These are phyloP conservation scores for Yamadazyma aaseri DNA, from an alignment of 1,139 yeast genomes.

Conservation along the genomic window DNA sequence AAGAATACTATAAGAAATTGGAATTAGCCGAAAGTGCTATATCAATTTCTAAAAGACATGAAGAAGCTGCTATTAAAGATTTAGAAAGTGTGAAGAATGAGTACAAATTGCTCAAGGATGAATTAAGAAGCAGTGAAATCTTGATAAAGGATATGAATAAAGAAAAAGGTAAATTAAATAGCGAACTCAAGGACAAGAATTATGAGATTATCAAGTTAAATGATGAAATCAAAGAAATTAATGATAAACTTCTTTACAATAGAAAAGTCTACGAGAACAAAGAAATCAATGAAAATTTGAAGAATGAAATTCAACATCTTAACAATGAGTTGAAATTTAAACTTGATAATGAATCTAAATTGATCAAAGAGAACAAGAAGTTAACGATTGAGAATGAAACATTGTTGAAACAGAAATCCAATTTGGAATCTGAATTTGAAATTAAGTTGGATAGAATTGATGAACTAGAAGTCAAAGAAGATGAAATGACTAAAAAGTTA, in stretches of 20 bases:
- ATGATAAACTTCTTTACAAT: slow-evolving; percentile 56
- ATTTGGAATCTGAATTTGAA: slow-evolving; percentile 52
- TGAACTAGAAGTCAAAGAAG: slow-evolving; percentile 42
- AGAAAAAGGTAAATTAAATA: slow-evolving; percentile 55
- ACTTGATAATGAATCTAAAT: slow-evolving; percentile 61
- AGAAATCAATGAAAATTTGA: slow-evolving; percentile 43
- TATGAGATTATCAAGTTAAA: slow-evolving; percentile 54
- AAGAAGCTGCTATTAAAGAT: slow-evolving; percentile 55
- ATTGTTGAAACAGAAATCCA: slow-evolving; percentile 43
- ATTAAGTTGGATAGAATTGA: slow-evolving; percentile 52
- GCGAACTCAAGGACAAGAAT: slow-evolving; percentile 55
- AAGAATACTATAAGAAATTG: slow-evolving; percentile 69
- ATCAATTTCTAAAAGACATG: slow-evolving; percentile 60
- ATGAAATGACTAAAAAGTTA: slow-evolving; percentile 46
- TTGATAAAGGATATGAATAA: slow-evolving; percentile 56
- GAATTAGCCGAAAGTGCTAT: slow-evolving; percentile 81
- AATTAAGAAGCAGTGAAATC: slow-evolving; percentile 58
- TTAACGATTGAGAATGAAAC: slow-evolving; percentile 63
- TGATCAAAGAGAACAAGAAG: slow-evolving; percentile 64
- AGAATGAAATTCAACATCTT: slow-evolving; percentile 57
- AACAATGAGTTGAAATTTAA: slow-evolving; percentile 57
- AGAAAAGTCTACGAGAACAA: slow-evolving; percentile 48
- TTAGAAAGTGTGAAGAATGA: slow-evolving; percentile 54
- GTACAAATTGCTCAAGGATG: slow-evolving; percentile 54
- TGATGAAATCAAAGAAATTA: slow-evolving; percentile 38